A percentile compares a stretch with the other conserved stretches of the same genome.
Conservation (phyloP, 805 yeast genomes). For the Kluyveromyces starmeri region DNA sequence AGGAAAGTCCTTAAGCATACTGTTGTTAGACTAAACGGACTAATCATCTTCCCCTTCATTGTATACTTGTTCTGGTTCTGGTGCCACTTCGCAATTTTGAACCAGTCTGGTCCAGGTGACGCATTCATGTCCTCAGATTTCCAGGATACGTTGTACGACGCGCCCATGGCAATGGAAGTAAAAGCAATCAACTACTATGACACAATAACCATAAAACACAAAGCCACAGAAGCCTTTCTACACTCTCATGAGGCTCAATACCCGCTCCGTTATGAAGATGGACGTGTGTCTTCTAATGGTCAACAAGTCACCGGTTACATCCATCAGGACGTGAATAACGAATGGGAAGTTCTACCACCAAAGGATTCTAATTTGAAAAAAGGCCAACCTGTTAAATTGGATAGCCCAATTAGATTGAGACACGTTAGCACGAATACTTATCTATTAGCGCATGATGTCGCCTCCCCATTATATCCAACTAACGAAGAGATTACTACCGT, state of each 20-base stretch:
- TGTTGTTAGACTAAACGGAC: conserved; percentile 56
- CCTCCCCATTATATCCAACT: conserved; percentile 87
- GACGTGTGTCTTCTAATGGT: conserved; percentile 86
- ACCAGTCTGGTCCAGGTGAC: conserved; percentile 93
- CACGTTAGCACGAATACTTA: conserved; percentile 76
- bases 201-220: conserved; percentile 66
- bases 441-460: conserved; percentile 88
- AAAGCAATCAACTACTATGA: conserved; percentile 71
- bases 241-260: conserved; percentile 74
- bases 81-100: conserved; percentile 75
- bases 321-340: conserved; percentile 54
- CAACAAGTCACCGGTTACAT: conserved; percentile 81
- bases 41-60: conserved; percentile 71
- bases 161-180: conserved; percentile 62
- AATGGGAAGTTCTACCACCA: conserved; percentile 80
- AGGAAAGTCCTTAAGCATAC: conserved; percentile 58
- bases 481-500: conserved; percentile 87
- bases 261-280: conserved; percentile 93
- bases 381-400: conserved; percentile 51
- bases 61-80: conserved; percentile 87
- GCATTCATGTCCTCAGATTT: conserved; percentile 89
- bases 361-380: conserved; percentile 33
- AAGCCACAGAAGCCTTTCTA: conserved; percentile 65
- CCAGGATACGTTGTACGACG: conserved; percentile 86
- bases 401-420: conserved; percentile 67